phyloP scores from a whole-genome alignment of 2,329 filamentous ascomycete species.

The Scytalidium lignicola region DNA sequence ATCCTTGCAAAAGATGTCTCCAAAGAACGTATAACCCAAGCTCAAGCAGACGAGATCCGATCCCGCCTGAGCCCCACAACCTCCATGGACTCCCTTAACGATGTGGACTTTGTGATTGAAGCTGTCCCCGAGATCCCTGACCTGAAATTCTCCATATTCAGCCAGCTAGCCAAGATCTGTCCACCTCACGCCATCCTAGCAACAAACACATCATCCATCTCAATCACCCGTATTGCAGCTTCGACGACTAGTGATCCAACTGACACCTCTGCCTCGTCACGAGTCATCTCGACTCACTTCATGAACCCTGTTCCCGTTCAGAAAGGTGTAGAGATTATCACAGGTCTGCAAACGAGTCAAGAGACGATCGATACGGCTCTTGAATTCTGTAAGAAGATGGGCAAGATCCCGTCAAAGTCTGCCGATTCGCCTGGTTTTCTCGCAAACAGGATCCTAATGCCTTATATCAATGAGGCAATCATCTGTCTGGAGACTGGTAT shows the following conservation, averaged over 20 bases:
- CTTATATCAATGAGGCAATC: slow-evolving; percentile 97
- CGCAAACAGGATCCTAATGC: slow-evolving; percentile 96
- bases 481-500: slow-evolving; percentile 94
- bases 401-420: slow-evolving; percentile 83
- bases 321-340: slow-evolving; percentile 97
- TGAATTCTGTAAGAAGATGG: slow-evolving; percentile 84
- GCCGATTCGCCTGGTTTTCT: slow-evolving; percentile 91
- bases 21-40: slow-evolving; percentile 79
- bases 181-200: slow-evolving; percentile 84
- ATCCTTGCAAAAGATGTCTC: slow-evolving; percentile 87
- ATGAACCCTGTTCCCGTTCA: slow-evolving; percentile 99
- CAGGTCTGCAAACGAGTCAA: slow-evolving; percentile 82
- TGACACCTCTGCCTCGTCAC: slow-evolving; percentile 74
- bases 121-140: slow-evolving; percentile 88
- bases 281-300: slow-evolving; percentile 94
- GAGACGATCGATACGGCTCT: slow-evolving; percentile 78
- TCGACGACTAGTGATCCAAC: slow-evolving; percentile 73
- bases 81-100: slow-evolving; percentile 68
- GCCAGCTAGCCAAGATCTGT: slow-evolving; percentile 73
- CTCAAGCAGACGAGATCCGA: slow-evolving; percentile 69
- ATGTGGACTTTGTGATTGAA: slow-evolving; percentile 96
- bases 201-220: slow-evolving; percentile 98
- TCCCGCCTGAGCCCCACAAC: slow-evolving; percentile 66
- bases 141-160: slow-evolving; percentile 85
- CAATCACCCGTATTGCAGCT: slow-evolving; percentile 92